Conservation (phyloP, 768 basidiomycete species). For the Tylopilus sp. region DNA sequence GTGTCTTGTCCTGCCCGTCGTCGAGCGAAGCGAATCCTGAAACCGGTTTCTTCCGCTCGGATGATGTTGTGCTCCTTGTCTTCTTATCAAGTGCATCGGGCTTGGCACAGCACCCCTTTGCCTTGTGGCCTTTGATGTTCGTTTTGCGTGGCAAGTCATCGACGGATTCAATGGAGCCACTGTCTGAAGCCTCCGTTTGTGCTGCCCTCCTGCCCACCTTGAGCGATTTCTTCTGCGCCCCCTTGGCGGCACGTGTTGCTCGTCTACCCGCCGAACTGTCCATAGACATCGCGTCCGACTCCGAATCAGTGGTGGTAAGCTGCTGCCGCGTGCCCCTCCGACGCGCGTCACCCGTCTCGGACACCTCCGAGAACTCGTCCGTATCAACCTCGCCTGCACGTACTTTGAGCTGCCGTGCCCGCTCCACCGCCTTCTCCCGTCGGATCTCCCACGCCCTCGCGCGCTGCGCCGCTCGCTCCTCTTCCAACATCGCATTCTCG, state of each 20-base stretch:
- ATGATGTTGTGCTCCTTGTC: background rate
- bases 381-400: background rate
- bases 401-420: constrained; percentile 12
- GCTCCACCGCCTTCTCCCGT: constrained; percentile 22
- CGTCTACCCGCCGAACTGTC: constrained; percentile 16
- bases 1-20: constrained; percentile 21
- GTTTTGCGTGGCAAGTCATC: background rate
- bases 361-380: background rate
- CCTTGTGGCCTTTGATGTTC: background rate
- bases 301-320: constrained; percentile 8
- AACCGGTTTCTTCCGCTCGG: constrained; percentile 1
- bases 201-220: background rate
- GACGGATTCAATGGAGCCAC: constrained; percentile 4
- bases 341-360: constrained; percentile 7
- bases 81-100: background rate
- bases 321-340: background rate
- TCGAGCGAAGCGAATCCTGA: background rate
- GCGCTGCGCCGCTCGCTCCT: constrained; percentile 22
- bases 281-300: constrained; percentile 31
- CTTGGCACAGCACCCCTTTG: background rate
- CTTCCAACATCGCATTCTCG: constrained; percentile 28
- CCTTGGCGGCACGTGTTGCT: constrained; percentile 3
- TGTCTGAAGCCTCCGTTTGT: background rate
- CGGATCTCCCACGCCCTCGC: constrained; percentile 14
- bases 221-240: background rate